phyloP scores from a whole-genome alignment of 805 yeast genomes.

The Hanseniaspora jakobsenii region DNA sequence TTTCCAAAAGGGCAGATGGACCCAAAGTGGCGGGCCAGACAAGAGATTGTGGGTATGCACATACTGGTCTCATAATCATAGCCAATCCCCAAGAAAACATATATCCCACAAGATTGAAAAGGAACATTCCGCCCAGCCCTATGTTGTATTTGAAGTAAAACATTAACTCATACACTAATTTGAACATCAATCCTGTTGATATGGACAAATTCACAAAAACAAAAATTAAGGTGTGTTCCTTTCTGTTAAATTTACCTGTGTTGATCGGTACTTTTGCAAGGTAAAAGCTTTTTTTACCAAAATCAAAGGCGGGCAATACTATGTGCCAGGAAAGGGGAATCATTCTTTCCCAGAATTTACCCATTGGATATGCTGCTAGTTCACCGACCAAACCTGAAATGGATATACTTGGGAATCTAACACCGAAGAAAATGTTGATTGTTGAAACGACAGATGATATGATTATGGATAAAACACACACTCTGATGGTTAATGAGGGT shows the following conservation, averaged over 20 bases:
- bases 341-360: constrained; percentile 36
- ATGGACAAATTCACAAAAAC: constrained; percentile 40
- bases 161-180: constrained; percentile 42
- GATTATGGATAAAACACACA: constrained; percentile 6
- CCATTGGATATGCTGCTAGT: constrained; percentile 49
- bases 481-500: constrained; percentile 14
- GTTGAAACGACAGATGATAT: constrained; percentile 42
- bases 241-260: constrained; percentile 51
- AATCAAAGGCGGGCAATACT: constrained; percentile 23
- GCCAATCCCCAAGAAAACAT: constrained; percentile 57
- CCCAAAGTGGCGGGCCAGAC: constrained; percentile 63
- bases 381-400: constrained; percentile 45
- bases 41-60: constrained; percentile 53
- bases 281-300: constrained; percentile 3
- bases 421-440: constrained; percentile 49
- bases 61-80: constrained; percentile 46
- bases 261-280: constrained; percentile 29
- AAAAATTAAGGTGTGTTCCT: constrained; percentile 50
- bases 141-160: constrained; percentile 36
- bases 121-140: constrained; percentile 44
- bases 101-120: constrained; percentile 45
- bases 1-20: constrained; percentile 28
- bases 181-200: constrained; percentile 27
- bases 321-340: constrained; percentile 26
- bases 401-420: constrained; percentile 43